Base-by-base conservation (phyloP, 177 flowering plant species). In the Vitis hybrid region DNA sequence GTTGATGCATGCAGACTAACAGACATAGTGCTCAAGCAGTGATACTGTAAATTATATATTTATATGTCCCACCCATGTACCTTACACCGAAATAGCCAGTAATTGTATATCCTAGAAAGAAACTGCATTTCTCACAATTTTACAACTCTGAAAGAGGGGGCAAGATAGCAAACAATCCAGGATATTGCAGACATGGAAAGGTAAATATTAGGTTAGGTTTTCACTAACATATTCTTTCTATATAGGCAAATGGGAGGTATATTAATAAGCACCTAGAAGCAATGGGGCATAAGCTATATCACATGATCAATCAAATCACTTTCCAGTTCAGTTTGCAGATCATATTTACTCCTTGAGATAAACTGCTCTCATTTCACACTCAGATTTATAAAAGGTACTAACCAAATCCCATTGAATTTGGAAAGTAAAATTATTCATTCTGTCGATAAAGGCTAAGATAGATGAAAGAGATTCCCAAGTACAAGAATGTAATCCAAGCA, bases 21-120 rank as follows among this genome's bases (percentile, higher is more conserved):
- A 61, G 20, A 54, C 14, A 10, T n/a, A 16, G 16, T 57, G 59
- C 20, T 48, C 66, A 63, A 34, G 66, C 51, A 45, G 48, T 63
- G 20, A 63, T 16, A 63, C 19, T 15, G 14, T 31, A 22, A 15
- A 13, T 15, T 22, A 29, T 61, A n/a, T 13, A 61, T 12, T 26
- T 13, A 34, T 34, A 34, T 6, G 45, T 34, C 45, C 45, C 45
- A 34, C 45, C 45, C 45, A 34, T 34, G 45, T 34, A 4, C 45
- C 7, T 6, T 0, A 34, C 45, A 34, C 45, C 45, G 9, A 12
- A 14, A 14, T 60, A n/a, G 63, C 15, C 64, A 4, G 39, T 12
- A 53, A 11, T 53, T 0, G n/a, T 10, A 9, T 57, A 57, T 18
- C 19, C 18, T 5, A 5, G 26, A 31, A 22, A 59, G 10, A 59